Conservation (phyloP, 768 basidiomycete species). For the Rhizopogon rudus region DNA sequence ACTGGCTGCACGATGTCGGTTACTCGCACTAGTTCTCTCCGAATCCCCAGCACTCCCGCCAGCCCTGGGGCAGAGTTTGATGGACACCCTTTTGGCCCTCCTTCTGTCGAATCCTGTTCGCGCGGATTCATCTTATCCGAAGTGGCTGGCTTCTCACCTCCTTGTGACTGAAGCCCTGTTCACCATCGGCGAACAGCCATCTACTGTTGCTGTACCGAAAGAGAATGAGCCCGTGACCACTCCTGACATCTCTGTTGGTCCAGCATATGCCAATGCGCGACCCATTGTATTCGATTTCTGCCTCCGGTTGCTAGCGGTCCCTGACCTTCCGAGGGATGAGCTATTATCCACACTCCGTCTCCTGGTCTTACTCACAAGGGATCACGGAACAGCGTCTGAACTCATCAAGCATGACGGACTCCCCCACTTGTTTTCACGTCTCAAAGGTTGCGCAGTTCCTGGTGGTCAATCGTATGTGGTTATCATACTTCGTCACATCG, state of each 20-base stretch:
- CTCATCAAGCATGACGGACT: conserved; percentile 70
- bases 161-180: conserved; percentile 84
- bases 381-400: conserved; percentile 55
- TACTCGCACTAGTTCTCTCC: conserved; percentile 78
- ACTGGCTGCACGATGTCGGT: conserved; percentile 75
- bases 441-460: conserved; percentile 51
- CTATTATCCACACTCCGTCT: conserved; percentile 77
- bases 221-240: conserved; percentile 59
- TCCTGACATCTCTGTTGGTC: conserved; percentile 53
- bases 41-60: conserved; percentile 63
- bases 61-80: conserved; percentile 50
- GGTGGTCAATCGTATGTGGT: conserved; percentile 81
- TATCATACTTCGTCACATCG: conserved; percentile 86
- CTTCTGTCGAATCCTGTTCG: conserved; percentile 53
- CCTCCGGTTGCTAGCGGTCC: conserved; percentile 60
- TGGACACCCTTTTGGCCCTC: conserved; percentile 65
- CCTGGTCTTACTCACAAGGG: conserved; percentile 79
- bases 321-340: conserved; percentile 72
- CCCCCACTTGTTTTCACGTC: conserved; percentile 55
- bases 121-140: conserved; percentile 59
- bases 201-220: conserved; percentile 58
- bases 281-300: conserved; percentile 71
- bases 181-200: conserved; percentile 69
- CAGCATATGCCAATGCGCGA: conserved; percentile 57
- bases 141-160: conserved; percentile 85